Base-by-base conservation (phyloP, 1,284 basidiomycete genomes). In the Porodaedalea pini region DNA sequence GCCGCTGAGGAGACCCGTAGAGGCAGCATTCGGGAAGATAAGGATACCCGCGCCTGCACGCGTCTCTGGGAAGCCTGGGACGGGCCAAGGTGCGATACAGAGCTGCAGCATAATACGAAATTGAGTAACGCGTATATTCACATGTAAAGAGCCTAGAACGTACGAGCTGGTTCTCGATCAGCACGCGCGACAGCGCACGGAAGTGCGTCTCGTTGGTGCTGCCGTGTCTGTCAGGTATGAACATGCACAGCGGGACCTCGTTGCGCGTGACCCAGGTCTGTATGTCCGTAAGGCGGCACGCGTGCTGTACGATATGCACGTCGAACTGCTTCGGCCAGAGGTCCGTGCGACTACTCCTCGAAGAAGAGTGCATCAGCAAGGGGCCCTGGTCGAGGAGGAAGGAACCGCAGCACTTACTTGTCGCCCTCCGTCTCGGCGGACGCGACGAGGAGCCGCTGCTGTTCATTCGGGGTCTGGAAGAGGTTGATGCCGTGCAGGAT, bases 341-440 rank as follows among this genome's bases (percentile, higher is more conserved):
- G 36, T 72, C 70, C 49, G 69, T 68, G 44, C 70, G 67, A 62
- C 73, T 75, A 65, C 64, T 47, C 58, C 65, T 68, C 63, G 55
- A 40, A 39, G 52, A 63, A 43, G 57, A 54, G 21, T 21, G 58
- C 41, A 39, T 48, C 45, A 50, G 51, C 32, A 55, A 49, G 41
- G 55, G 59, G 13, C 7, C 32, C 32, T 13, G 15, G 31, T 6
- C 25, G 25, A 31, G 45, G 25, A 23, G 17, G 17, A 44, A 13
- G 21, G 11, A 15, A 23, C 39, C 36, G 60, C 57, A 34, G 27
- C 51, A 44, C 52, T 51, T 74, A 86, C 84, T 77, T 83, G 64
- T 84, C 79, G 36, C 83, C 82, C 65, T 84, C 82, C 36, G 81
- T 83, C 71, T 85, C 83, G 41, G 83, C 81, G 37, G 81, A 82